Base-by-base conservation (phyloP, 2,329 filamentous ascomycete species). In the Apiospora marii region DNA sequence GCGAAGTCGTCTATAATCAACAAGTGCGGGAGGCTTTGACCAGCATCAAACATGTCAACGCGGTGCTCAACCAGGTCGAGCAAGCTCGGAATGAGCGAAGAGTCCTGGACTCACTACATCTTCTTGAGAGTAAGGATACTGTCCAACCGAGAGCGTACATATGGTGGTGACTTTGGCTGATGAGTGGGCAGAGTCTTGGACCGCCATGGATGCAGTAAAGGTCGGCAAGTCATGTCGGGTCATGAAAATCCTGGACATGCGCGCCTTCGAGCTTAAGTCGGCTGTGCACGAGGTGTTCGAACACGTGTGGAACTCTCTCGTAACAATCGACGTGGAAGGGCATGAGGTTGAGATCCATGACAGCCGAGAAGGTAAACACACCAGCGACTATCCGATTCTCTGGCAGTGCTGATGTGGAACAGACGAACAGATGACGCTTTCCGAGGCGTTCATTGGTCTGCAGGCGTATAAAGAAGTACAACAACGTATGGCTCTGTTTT, bases 261-360 rank as follows among this genome's bases (percentile, higher is more conserved):
- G 92, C 74, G 88, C 90, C 1, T 90, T 90, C 37, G 90, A 92
- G 77, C 84, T 97, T 72, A 92, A 91, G 74, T 87, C 88, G 2
- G 86, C 89, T 27, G 88, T 96, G 30, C 88, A 91, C 72, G 89
- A 92, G 53, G 89, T 90, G 12, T 87, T 96, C 51, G 88, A 90
- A 61, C 85, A 87, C 71, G 87, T 91, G n/a, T 98, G 95, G 94
- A 88, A 89, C 72, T 84, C 87, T 0, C 84, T 96, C 61, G 84
- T 97, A 16, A 82, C 86, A 1, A 82, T 95, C 24, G 90, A 96
- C 77, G 81, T 85, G 0, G 84, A 88, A 30, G 82, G 84, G 12
- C 84, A 85, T 12, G 86, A 82, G 67, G 82, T 96, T 10, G 87
- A 84, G 0, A 87, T 97, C 46, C 84, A 84, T 37, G 84, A 87